Evolutionary conservation across 78 protist genomes (phyloP).

Genomic region (Pigoraptor vietnamica): DNA sequence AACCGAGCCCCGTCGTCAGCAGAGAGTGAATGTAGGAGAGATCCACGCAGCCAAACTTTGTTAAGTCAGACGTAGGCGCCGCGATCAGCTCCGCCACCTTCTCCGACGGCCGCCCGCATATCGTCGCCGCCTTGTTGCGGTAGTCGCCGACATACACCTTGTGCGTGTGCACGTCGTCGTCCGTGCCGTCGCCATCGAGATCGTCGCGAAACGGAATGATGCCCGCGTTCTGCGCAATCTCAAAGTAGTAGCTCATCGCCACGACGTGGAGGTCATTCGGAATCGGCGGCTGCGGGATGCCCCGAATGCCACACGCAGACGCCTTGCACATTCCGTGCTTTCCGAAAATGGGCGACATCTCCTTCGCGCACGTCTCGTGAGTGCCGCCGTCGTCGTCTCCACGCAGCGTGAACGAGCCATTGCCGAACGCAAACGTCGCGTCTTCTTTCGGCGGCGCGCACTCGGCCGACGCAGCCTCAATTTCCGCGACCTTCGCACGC

Average conservation of each 20-base stretch:
- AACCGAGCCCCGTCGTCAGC: slow-evolving; percentile 17
- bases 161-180: not conserved
- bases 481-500: not conserved
- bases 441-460: not conserved
- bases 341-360: not conserved
- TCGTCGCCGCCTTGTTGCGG: not conserved
- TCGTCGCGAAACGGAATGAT: not conserved
- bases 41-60: slow-evolving; percentile 24
- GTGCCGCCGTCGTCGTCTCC: not conserved
- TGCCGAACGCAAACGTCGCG: not conserved
- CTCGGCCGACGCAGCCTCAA: not conserved
- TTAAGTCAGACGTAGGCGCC: not conserved
- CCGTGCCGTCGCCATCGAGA: not conserved
- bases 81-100: not conserved
- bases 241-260: slow-evolving; percentile 26
- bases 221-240: not conserved
- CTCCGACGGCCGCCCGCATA: not conserved
- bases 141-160: not conserved
- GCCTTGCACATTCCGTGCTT: not conserved
- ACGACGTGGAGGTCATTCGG: not conserved
- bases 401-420: not conserved
- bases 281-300: slow-evolving; percentile 2
- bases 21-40: slow-evolving; percentile 22
- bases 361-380: not conserved
- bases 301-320: not conserved